Conservation (phyloP, 345 rosid species). For the Toxicodendron radicans region DNA sequence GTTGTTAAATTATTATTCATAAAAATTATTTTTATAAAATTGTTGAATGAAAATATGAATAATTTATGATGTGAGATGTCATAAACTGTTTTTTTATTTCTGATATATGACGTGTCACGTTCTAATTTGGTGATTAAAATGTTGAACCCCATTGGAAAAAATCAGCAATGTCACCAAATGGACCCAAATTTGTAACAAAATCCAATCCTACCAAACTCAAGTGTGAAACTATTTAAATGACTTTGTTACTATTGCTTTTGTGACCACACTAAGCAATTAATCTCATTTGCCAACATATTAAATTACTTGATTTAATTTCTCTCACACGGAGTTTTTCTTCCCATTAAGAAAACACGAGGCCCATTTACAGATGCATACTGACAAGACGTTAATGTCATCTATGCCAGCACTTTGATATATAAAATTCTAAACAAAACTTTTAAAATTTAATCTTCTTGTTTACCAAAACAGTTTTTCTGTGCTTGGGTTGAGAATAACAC, state of each 20-base stretch:
- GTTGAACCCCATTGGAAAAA: no score
- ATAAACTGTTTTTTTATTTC: no score
- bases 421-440: no score
- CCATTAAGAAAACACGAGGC: conserved; percentile 9
- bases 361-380: background rate
- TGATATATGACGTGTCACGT: no score
- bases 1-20: no score
- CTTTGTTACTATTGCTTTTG: conserved; percentile 8
- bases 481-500: no score
- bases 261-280: conserved; percentile 12
- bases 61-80: no score
- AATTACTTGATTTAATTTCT: background rate
- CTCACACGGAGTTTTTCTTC: conserved; percentile 11
- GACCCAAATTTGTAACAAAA: background rate
- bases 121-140: no score
- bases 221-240: background rate
- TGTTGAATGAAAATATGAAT: no score
- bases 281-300: background rate
- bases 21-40: no score
- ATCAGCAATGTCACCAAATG: background rate
- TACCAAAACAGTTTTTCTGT: background rate
- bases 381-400: conserved; percentile 5
- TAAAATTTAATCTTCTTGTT: no score
- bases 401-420: background rate
- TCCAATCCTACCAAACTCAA: background rate